Evolutionary conservation across 371 early-diverging fungal species (phyloP), one percentile per base, ranked within the genome.

Genomic region (Mucor piriformis): DNA sequence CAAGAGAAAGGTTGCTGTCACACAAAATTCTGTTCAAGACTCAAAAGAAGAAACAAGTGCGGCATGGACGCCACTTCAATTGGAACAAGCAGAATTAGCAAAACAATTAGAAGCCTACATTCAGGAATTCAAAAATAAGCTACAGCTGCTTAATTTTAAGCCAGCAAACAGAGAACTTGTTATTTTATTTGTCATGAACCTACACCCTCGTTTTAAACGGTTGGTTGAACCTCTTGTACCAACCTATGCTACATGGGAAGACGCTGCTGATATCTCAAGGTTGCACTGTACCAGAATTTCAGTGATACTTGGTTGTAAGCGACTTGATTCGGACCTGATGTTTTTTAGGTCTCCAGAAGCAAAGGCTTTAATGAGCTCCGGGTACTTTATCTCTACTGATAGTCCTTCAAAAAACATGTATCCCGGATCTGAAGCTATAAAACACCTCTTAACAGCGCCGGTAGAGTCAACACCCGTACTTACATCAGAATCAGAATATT

Each of bases 191-290:
- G 53, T 67, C 0, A 64, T 65, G 57, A 59, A 73, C 38, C 50
- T 73, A 15, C 70, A 65, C 49, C 63, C 70, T 2, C 65, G 74
- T 11, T 73, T 70, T 66, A 67, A 67, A 20, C 67, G 70, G 5
- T 29, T 67, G 6, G 63, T 73, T 0, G 74, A 73, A 40, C 74
- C 67, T 2, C 13, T 61, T 23, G 74, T 70, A 23, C 44, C 47
- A 5, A 43, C 51, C 0, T 63, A 56, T 20, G 29, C 33, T 0
- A 43, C 16, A 21, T 66, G 70, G 70, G 16, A 54, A 40, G 70
- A 73, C 7, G 70, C 67, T 32, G 70, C 70, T 4, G 34, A 49
- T 7, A 40, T 49, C 18, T 70, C 70, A 6, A 42, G 52, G 8
- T 49, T 61, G 21, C 74, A 73, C 52, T 61, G 67, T 13, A 49